Percentiles rank a stretch among this genome's conserved stretches.
Evolutionary conservation across 352 stramenopile species (phyloP).

Genomic region (Phytopythium vexans): DNA sequence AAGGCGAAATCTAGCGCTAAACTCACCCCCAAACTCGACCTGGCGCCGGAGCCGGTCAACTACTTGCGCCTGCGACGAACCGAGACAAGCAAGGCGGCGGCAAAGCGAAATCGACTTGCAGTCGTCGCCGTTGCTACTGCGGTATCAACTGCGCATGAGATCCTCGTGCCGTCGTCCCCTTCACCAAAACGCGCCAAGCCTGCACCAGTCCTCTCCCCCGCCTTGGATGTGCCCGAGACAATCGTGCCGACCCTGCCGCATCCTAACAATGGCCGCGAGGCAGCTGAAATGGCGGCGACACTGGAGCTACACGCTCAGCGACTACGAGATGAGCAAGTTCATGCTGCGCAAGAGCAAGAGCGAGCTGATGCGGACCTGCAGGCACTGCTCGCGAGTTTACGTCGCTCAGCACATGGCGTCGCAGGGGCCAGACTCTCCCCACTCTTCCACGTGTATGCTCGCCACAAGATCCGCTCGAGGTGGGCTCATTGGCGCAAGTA

Average conservation of each 20-base stretch:
- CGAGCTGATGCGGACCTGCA: constrained; percentile 26
- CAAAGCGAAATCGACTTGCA: constrained; percentile 41
- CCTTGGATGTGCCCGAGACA: too few relatives aligned
- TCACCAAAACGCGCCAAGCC: constrained; percentile 5
- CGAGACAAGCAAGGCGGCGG: constrained; percentile 42
- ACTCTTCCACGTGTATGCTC: constrained; percentile 51
- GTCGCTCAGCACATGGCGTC: constrained; percentile 13
- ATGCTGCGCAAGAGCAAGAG: not conserved
- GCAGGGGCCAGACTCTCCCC: constrained; percentile 62
- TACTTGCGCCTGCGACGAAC: constrained; percentile 66
- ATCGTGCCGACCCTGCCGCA: too few relatives aligned
- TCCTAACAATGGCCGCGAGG: too few relatives aligned
- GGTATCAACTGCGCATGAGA: constrained; percentile 24
- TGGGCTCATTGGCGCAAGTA: constrained; percentile 42
- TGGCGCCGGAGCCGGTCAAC: constrained; percentile 46
- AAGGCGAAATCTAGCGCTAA: too few relatives aligned
- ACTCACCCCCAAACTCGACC: constrained; percentile 3
- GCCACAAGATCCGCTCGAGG: constrained; percentile 28
- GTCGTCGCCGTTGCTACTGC: constrained; percentile 28
- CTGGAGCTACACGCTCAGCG: too few relatives aligned
- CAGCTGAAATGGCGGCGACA: too few relatives aligned
- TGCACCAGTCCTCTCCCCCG: not conserved
- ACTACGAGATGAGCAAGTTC: too few relatives aligned
- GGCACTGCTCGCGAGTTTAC: constrained; percentile 38
- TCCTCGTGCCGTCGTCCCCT: constrained; percentile 31